Base-by-base conservation (phyloP, 305 asterid species). In the Caryopteris hybrid region DNA sequence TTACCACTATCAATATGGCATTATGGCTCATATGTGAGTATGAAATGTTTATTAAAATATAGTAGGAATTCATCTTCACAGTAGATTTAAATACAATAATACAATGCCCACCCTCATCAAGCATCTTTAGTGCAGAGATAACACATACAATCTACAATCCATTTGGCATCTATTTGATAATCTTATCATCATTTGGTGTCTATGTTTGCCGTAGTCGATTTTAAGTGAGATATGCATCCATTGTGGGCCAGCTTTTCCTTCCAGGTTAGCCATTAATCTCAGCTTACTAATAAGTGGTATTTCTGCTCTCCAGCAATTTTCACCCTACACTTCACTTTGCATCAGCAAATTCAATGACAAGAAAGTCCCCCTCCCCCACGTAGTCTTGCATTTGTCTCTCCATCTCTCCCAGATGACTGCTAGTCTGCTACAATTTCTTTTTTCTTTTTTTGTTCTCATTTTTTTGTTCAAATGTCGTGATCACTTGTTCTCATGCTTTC, bases 1-100 rank as follows among this genome's bases (percentile, higher is more conserved):
- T 43, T 58, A 29, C 25, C 60, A 31, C 38, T 23, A 41, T 60
- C 47, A 66, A 46, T 61, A 61, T 48, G 34, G 51, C 47, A 66
- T 38, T 61, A 61, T 48, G 34, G 51, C 62, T 64, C 59, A 58
- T 38, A 20, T 27, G 29, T 27, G 33, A 57, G 27, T 12, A 20
- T 63, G 25, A 62, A 53, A 23, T 43, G 67, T 59, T 47, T 31
- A 47, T 34, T 23, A 29, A 52, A 58, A 33, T 14, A 51, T 38
- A 58, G 52, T 25, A 9, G 60, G 18, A 54, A 7, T 60, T 34
- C 36, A 66, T 64, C 20, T 27, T 56, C 16, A 18, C 17, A 60
- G 17, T n/a, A 36, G 50, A 60, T 25, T 27, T 43, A 59, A 42
- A 62, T 55, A 55, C 17, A 20, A 43, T 57, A 68, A 52, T 17